phyloP scores from a whole-genome alignment of 371 early-diverging fungal genomes.

The Actinomortierella wolfii region DNA sequence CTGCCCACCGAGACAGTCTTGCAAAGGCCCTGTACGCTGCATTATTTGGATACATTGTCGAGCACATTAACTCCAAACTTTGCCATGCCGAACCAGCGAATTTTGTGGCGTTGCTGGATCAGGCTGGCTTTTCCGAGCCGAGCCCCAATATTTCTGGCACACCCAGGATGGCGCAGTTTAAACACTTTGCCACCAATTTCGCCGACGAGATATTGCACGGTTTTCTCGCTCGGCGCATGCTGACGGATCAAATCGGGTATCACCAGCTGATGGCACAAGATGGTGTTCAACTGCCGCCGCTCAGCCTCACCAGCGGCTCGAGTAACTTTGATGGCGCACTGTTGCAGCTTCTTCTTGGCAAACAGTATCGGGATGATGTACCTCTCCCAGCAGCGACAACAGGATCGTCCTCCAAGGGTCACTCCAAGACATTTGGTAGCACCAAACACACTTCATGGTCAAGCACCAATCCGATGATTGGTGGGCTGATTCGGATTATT shows the following conservation, averaged over 20 bases:
- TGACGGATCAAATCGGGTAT: slow-evolving; percentile 62
- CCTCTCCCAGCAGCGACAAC: slow-evolving; percentile 17
- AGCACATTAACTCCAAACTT: slow-evolving; percentile 82
- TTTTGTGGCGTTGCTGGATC: slow-evolving; percentile 76
- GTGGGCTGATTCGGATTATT: slow-evolving; percentile 62
- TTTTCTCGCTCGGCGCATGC: slow-evolving; percentile 69
- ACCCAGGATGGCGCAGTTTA: slow-evolving; percentile 56
- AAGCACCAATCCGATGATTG: slow-evolving; percentile 10
- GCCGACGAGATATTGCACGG: slow-evolving; percentile 84
- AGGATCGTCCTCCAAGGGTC: slow-evolving; percentile 3
- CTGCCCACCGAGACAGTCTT: slow-evolving; percentile 78
- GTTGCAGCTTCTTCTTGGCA: slow-evolving; percentile 54
- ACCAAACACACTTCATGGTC: slow-evolving; percentile 4
- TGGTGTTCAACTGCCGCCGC: slow-evolving; percentile 50
- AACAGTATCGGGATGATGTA: slow-evolving; percentile 33
- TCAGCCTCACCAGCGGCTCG: slow-evolving; percentile 17
- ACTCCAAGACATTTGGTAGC: background rate
- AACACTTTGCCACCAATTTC: slow-evolving; percentile 79
- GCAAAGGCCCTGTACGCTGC: slow-evolving; percentile 81
- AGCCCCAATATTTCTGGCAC: slow-evolving; percentile 48
- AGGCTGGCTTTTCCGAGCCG: slow-evolving; percentile 56
- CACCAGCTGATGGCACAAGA: slow-evolving; percentile 62
- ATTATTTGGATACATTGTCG: slow-evolving; percentile 87
- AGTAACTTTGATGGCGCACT: slow-evolving; percentile 52
- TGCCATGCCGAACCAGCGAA: slow-evolving; percentile 68